Base-by-base conservation (phyloP, 139 green algal genomes). In the Edaphochlamys debaryana region DNA sequence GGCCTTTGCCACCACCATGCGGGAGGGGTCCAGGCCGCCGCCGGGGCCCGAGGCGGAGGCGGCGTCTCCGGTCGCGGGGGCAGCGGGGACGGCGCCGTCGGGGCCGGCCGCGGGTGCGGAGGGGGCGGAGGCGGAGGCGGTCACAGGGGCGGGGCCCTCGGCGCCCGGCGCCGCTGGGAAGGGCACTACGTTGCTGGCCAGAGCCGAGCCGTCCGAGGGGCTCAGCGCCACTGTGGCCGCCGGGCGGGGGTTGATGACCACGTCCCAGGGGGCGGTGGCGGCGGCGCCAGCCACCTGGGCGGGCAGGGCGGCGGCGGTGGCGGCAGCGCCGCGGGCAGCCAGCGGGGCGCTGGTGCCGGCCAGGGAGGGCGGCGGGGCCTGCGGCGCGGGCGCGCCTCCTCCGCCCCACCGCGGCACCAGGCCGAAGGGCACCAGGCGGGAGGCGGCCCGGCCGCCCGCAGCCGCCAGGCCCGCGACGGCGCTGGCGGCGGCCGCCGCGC, bases 401-500 rank as follows among this genome's bases (percentile, higher is more conserved):
- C 45, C 13, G 45, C 45, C 45, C 45, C 45, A 54, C 45, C 45
- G 45, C 45, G 45, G 45, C 45, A 54, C 11, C 45, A 22, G 5
- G 54, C 15, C 19, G 54, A 29, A 63, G 54, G 54, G 54, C 54
- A 63, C 54, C 20, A 63, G 13, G 54, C 54, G 54, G 54, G 11
- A 22, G 45, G 11, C 78, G 67, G 78, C 78, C 27, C 50, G 67
- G 36, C 66, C 45, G 3, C 76, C 50, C 9, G 78, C 78, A 0
- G 66, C 66, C 3, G 77, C 63, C 1, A 63, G 63, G 1, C 42
- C 77, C 8, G 67, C 66, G 3, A 84, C 36, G 2, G 78, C 78
- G n/a, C 23, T 76, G 23, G 78, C 78, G 27, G 66, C 77, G 4
- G 77, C 77, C 2, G 45, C 64, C 13, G 77, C 78, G 19, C 78